Evolutionary conservation across 2,329 filamentous ascomycete species (phyloP).

Genomic region (Verticillium nubilum): DNA sequence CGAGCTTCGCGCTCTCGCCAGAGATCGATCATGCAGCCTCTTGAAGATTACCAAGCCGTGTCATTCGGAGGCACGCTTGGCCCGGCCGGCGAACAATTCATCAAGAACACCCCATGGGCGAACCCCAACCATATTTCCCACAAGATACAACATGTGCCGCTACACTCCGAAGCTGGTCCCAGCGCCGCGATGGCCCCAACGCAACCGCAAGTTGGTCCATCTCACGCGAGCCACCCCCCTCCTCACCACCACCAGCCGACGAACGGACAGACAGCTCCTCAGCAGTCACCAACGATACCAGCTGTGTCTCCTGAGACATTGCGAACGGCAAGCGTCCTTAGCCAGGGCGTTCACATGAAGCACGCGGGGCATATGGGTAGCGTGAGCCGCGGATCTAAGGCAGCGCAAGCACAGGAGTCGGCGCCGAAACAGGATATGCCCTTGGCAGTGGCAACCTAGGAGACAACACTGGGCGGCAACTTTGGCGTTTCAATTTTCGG

Average conservation of each 20-base stretch:
- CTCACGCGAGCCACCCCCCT: not conserved
- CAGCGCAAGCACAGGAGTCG: constrained; percentile 8
- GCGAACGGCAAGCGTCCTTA: constrained; percentile 9
- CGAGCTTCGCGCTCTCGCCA: not conserved
- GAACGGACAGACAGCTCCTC: constrained; percentile 5
- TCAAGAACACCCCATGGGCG: constrained; percentile 88
- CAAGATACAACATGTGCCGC: constrained; percentile 36
- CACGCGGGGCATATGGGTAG: not conserved
- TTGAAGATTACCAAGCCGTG: constrained; percentile 40
- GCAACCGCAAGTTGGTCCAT: constrained; percentile 5
- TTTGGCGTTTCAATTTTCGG: not conserved
- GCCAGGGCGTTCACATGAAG: constrained; percentile 11
- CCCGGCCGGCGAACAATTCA: constrained; percentile 76
- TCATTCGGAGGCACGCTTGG: constrained; percentile 45
- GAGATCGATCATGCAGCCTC: constrained; percentile 25
- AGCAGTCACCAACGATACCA: constrained; percentile 2
- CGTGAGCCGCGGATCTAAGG: constrained; percentile 10
- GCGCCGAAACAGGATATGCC: constrained; percentile 11
- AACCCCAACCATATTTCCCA: constrained; percentile 78
- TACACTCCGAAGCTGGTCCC: constrained; percentile 7
- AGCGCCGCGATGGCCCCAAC: constrained; percentile 8
- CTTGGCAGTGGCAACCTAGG: constrained; percentile 10
- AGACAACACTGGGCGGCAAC: constrained; percentile 5
- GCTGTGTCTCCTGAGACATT: constrained; percentile 7
- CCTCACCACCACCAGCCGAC: not conserved